A percentile compares a stretch with the other conserved stretches of the same genome.
Evolutionary conservation across 768 basidiomycete genomes (phyloP).

Genomic region (Fomitopsis serialis): DNA sequence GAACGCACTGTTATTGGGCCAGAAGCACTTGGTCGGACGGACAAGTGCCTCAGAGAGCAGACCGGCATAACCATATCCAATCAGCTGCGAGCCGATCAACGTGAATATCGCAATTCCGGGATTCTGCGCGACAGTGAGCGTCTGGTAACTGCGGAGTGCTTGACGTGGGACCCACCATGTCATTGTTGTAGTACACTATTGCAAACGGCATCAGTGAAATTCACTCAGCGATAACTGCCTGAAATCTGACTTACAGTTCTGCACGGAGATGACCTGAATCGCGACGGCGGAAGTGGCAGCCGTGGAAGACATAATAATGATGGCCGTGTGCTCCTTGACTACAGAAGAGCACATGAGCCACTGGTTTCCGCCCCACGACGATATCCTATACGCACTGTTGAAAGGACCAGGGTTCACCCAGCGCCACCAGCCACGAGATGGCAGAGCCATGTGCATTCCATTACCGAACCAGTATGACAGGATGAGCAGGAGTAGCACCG

Average conservation of each 20-base stretch:
- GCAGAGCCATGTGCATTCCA: slow-evolving; percentile 30
- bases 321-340: slow-evolving; percentile 31
- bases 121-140: no score
- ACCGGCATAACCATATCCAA: slow-evolving; percentile 31
- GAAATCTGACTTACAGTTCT: slow-evolving; percentile 20
- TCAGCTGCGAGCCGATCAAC: slow-evolving; percentile 28
- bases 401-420: no score
- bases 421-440: slow-evolving; percentile 23
- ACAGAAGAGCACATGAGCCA: neutral
- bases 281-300: slow-evolving; percentile 26
- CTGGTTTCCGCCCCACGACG: neutral
- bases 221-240: neutral
- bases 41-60: slow-evolving; percentile 42
- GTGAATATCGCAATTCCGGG: slow-evolving; percentile 28
- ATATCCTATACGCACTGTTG: slow-evolving; percentile 20
- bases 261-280: slow-evolving; percentile 27
- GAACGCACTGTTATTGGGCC: slow-evolving; percentile 23
- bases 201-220: neutral
- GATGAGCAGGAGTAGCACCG: slow-evolving; percentile 44
- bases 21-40: slow-evolving; percentile 38
- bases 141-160: no score
- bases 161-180: no score
- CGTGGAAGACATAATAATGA: no score
- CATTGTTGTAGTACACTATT: slow-evolving; percentile 38
- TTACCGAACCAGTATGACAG: slow-evolving; percentile 47